Percentiles rank a stretch among this genome's conserved stretches.
Conservation (phyloP, 73 alveolate genomes). For the Effrenium voratum region DNA sequence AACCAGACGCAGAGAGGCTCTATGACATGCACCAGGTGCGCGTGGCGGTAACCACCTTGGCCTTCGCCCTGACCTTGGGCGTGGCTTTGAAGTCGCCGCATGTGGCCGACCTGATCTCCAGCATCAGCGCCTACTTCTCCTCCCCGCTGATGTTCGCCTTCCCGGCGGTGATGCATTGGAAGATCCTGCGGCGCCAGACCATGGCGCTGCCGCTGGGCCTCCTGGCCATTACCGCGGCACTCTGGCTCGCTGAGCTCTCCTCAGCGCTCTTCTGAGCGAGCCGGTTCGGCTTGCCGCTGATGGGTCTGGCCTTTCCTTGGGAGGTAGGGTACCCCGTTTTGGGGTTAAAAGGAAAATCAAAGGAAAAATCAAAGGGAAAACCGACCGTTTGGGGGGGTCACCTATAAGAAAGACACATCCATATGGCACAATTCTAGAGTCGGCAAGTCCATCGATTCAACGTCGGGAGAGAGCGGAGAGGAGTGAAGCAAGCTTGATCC, state of each 20-base stretch:
- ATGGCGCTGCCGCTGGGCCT: too few relatives aligned
- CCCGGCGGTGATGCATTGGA: slow-evolving; percentile 82
- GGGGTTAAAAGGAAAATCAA: too few relatives aligned
- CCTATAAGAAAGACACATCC: too few relatives aligned
- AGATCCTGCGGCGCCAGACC: slow-evolving; percentile 44
- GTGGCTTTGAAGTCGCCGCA: slow-evolving; percentile 77
- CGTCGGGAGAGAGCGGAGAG: too few relatives aligned
- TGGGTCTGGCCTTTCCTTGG: too few relatives aligned
- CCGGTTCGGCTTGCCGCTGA: too few relatives aligned
- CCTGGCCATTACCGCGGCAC: slow-evolving; percentile 24
- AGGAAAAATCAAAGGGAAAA: too few relatives aligned
- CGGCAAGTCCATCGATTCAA: too few relatives aligned
- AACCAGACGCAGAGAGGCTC: not conserved
- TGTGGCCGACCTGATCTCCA: slow-evolving; percentile 73
- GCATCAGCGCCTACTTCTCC: slow-evolving; percentile 62
- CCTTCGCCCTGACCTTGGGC: slow-evolving; percentile 46
- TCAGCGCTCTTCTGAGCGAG: not conserved
- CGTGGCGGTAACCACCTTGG: slow-evolving; percentile 54
- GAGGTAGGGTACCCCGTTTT: too few relatives aligned
- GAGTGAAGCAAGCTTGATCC: too few relatives aligned
- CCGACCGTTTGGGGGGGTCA: too few relatives aligned
- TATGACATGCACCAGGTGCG: slow-evolving; percentile 62
- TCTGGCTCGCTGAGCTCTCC: slow-evolving; percentile 28
- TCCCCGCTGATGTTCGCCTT: slow-evolving; percentile 76
- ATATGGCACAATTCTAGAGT: too few relatives aligned